Base-by-base conservation (phyloP, 352 stramenopile species). In the Phytophthora quininea region DNA sequence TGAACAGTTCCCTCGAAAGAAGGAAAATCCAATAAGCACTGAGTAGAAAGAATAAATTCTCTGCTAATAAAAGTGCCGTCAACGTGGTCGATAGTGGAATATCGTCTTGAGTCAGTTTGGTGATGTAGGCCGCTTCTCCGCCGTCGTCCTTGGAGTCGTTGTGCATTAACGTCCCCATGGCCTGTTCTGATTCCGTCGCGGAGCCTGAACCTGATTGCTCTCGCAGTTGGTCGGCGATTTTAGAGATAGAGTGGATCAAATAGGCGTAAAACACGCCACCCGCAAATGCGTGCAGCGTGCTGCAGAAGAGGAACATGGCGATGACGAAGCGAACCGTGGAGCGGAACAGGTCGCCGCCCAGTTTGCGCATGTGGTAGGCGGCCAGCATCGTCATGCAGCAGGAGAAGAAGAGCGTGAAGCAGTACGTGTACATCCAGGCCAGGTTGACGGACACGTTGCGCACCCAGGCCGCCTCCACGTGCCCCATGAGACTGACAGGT, bases 291-390 rank as follows among this genome's bases (percentile, higher is more conserved):
- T 89, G 77, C 37, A 89, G 35, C 24, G 75, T 76, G 30, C 67
- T 87, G 53, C 71, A 86, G n/a, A 87, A 42, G 11, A 91, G 64
- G 57, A 91, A 89, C 54, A 75, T 81, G 45, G 67, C 73, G 50
- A 88, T 88, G 40, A 91, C 82, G 60, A 91, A 91, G 54, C 82
- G 82, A 54, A 91, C 82, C 27, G 80, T 88, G n/a, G 82, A 91
- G 51, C 82, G 82, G 19, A 89, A 73, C 27, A 89, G 62, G 75
- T 91, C 82, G 19, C 82, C 82, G 62, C 79, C 77, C 42, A 91
- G 66, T 53, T 79, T 74, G 58, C 80, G 82, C 73, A 91, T 86
- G 67, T 89, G 78, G 67, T 86, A 87, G 45, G 62, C 77, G 8
- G 82, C 82, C 40, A 90, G 32, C 69, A 86, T 67, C 37, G 76